phyloP scores from a whole-genome alignment of 352 stramenopile genomes.

The Peronospora belbahrii region DNA sequence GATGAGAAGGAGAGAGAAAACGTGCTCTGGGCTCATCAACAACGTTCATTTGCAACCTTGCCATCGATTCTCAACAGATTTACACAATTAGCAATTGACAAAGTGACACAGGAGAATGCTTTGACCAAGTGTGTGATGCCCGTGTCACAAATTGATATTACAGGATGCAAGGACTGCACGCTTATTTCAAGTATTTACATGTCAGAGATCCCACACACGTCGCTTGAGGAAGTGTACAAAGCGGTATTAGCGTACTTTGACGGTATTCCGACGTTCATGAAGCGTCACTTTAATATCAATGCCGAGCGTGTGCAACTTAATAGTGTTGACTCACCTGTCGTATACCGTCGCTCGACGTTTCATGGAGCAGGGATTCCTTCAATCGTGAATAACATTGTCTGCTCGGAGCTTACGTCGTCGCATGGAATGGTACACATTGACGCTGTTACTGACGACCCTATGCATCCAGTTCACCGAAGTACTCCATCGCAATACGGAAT shows the following conservation, averaged over 20 bases:
- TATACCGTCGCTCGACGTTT: slow-evolving; percentile 31
- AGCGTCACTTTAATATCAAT: slow-evolving; percentile 21
- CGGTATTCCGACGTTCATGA: slow-evolving; percentile 18
- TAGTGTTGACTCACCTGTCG: slow-evolving; percentile 8
- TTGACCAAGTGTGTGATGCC: slow-evolving; percentile 6
- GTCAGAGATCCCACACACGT: slow-evolving; percentile 26
- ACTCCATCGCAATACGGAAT: slow-evolving; percentile 22
- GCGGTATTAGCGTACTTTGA: slow-evolving; percentile 19
- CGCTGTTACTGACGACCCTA: slow-evolving; percentile 22
- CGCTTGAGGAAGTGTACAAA: slow-evolving; percentile 22
- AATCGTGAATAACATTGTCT: slow-evolving; percentile 27
- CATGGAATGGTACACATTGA: slow-evolving; percentile 34
- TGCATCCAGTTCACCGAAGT: slow-evolving; percentile 12
- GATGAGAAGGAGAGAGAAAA: slow-evolving; percentile 7
- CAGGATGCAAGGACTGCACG: slow-evolving; percentile 21
- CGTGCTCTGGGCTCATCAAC: slow-evolving; percentile 12
- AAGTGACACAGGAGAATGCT: slow-evolving; percentile 2
- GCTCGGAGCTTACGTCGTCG: slow-evolving; percentile 18
- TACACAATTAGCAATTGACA: slow-evolving; percentile 16
- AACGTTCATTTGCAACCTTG: slow-evolving; percentile 13
- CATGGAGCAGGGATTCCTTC: slow-evolving; percentile 8
- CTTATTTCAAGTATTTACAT: slow-evolving; percentile 31
- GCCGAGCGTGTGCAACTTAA: slow-evolving; percentile 15
- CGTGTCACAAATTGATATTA: slow-evolving; percentile 28
- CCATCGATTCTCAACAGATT: slow-evolving; percentile 16